Base-by-base conservation (phyloP, 805 yeast species). In the Sugiyamaella marilandica region DNA sequence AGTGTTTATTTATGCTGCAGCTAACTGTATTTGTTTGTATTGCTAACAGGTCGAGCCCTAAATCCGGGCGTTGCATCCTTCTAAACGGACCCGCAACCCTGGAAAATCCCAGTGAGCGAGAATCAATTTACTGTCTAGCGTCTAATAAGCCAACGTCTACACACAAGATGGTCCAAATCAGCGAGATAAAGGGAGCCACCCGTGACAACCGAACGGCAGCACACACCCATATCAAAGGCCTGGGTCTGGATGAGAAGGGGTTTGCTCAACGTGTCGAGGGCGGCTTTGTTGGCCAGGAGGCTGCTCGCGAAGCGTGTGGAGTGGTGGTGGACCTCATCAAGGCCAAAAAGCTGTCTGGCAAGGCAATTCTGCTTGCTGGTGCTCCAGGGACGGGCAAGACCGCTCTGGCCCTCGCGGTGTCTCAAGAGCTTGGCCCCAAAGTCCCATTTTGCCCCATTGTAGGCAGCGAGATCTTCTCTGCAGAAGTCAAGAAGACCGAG, bases 331-430 rank as follows among this genome's bases (percentile, higher is more conserved):
- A 94, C 70, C 76, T 94, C 71, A 89, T 94, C 73, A 91, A 90
- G 71, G 84, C 87, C 32, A 89, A 88, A 63, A 88, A 84, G 70
- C 86, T 94, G 84, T 85, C 95, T 49, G 99, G 99, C 29, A 87
- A 92, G 65, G 98, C 97, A n/a, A 83, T 94, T 49, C 72, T 94
- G 55, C 77, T 94, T 51, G 98, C 99, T 0, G 99, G 99, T 49
- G 95, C 96, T 5, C 98, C 99, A 9, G 97, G 98, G 0, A 92
- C 98, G 5, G 99, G 99, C 66, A 94, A 94, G 69, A 94, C 99
- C 2, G 99, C 99, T 0, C 78, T 94, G 63, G 98, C 98, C 0
- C 77, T 94, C 63, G 99, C 97, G 1, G 83, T 94, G 52, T 88
- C 97, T 2, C 98, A 94, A 68, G 97, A 89, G 68, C 76, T 94